Evolutionary conservation across 441 rosid genomes (phyloP), one percentile per base, ranked within the genome.

Genomic region (Monsonia emarginata): DNA sequence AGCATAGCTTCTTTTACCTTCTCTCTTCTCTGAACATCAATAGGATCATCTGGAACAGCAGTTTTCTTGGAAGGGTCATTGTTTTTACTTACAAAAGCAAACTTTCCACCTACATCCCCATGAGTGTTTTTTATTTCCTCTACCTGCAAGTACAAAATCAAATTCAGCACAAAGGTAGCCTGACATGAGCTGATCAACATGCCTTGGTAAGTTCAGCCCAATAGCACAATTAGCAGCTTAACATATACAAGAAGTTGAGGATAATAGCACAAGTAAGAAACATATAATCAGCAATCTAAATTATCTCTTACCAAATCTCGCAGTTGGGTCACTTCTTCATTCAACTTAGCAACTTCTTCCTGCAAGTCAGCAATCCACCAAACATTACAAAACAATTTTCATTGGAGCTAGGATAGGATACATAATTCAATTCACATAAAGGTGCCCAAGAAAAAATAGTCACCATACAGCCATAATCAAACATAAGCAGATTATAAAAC

Each of bases 1-100:
- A 89, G 48, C 99, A 91, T 95, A 22, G 99, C 98, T 63, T 87
- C 97, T 77, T 88, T 91, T 18, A 95, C 95, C 84, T 87, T 89
- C 81, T 84, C 86, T 84, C 88, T 85, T 74, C 98, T 81, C 64
- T 81, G 78, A 19, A 74, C 73, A 54, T 80, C 87, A 70, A 84
- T 48, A 0, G 91, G 91, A 72, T 88, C 85, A 63, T 84, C 82
- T 10, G 66, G 72, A 66, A 68, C 70, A 67, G 30, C 72, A 65
- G 71, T 72, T 38, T 18, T 66, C 64, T 70, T 59, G 30, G 38
- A 38, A 60, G 44, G 4, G 10, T 22, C 48, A 31, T n/a, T 27
- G 59, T 11, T 3, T 25, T 31, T 40, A 36, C 27, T 66, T 18
- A 21, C 24, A 16, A 32, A 21, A 10, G 25, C 54, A 58, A 34